Percentiles rank a stretch among this genome's conserved stretches.
Evolutionary conservation across 257 asterid genomes (phyloP).

Genomic region (Gentiana dahurica): DNA sequence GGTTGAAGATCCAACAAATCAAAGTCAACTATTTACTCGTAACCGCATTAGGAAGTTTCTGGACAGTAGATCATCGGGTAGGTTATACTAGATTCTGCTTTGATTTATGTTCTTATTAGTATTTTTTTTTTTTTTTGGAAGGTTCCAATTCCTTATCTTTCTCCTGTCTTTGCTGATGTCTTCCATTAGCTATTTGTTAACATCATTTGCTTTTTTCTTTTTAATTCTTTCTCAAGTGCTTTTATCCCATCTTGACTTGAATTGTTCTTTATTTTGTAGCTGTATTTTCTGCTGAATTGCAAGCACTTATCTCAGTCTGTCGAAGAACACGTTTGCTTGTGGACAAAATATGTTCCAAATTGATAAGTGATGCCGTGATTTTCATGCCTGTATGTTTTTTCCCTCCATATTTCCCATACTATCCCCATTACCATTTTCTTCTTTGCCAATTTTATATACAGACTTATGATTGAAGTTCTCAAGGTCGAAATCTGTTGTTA

Average conservation of each 20-base stretch:
- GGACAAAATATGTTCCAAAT: constrained; percentile 35
- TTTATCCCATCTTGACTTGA: neutral
- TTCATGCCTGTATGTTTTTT: constrained; percentile 53
- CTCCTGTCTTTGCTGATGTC: too few species aligned
- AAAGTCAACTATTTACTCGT: constrained; percentile 61
- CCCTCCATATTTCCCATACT: neutral
- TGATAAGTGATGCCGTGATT: constrained; percentile 48
- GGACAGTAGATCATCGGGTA: constrained; percentile 42
- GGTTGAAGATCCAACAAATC: constrained; percentile 96
- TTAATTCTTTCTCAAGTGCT: too few species aligned
- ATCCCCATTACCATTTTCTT: neutral
- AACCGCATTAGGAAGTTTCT: constrained; percentile 80
- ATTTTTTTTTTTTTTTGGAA: too few species aligned
- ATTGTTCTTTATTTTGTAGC: constrained; percentile 25
- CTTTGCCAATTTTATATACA: neutral
- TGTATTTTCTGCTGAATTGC: constrained; percentile 58
- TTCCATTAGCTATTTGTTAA: too few species aligned
- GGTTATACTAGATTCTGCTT: constrained; percentile 7
- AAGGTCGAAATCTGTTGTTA: neutral
- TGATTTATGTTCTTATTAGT: too few species aligned
- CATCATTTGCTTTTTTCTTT: too few species aligned
- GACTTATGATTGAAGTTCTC: too few species aligned
- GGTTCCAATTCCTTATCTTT: too few species aligned
- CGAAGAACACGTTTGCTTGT: constrained; percentile 61
- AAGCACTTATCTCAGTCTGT: constrained; percentile 57